Evolutionary conservation across 192 early-diverging fungal genomes (phyloP), one percentile per base, ranked within the genome.

Genomic region (Radiomyces spectabilis): DNA sequence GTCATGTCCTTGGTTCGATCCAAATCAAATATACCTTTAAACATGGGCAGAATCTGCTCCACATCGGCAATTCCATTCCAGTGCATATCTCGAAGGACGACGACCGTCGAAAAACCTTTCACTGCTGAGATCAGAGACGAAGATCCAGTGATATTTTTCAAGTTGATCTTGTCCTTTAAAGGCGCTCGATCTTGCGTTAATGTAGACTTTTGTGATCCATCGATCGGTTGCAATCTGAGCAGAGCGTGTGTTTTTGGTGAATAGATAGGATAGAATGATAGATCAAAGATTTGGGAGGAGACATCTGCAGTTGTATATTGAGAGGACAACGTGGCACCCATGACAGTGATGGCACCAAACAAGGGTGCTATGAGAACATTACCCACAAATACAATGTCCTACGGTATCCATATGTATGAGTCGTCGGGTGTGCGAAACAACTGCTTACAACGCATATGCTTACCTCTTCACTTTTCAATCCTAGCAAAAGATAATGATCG

Each of bases 351-450:
- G 13, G 74, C 41, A 16, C 79, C 79, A 45, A 64, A 60, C 1
- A 81, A 32, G 13, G 74, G 61, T 15, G 73, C 70, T n/a, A 78
- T 30, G 12, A 72, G 41, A 16, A 57, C 65, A 35, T 65, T 61
- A 27, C 79, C 79, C 44, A 72, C 59, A 49, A 81, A 81, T 2
- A 73, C 68, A 31, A 81, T 43, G 7, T 65, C 54, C 76, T 80
- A 41, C 15, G 13, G 53, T 26, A 38, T 26, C 4, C 34, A 10
- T 19, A 8, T 29, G 2, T 3, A 34, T 30, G 4, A 1, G 21
- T 47, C 2, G 6, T 30, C 40, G 8, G 13, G 1, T 15, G 2
- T 25, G 37, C 35, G 45, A 26, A 35, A n/a, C 3, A 4, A n/a
- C n/a, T n/a, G n/a, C n/a, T n/a, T n/a, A n/a, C n/a, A n/a, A n/a